phyloP scores from a whole-genome alignment of 2,329 filamentous ascomycete species.

The Coniochaeta prunicola region DNA sequence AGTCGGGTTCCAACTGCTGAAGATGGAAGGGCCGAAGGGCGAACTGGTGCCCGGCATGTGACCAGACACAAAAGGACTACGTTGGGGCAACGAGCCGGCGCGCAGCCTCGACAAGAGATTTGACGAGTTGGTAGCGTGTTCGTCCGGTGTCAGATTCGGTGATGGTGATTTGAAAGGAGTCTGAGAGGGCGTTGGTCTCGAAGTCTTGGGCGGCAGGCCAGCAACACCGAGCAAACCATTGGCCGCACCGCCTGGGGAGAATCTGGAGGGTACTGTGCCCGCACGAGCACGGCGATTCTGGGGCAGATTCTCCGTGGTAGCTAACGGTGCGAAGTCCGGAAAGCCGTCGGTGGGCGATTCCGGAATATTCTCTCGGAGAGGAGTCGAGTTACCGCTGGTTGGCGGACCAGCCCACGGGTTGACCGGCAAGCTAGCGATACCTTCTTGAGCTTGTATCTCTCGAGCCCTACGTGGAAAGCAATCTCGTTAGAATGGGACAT shows the following conservation, averaged over 20 bases:
- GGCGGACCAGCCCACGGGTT: slow-evolving; percentile 91
- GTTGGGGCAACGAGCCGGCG: slow-evolving; percentile 90
- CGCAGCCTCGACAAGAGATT: slow-evolving; percentile 77
- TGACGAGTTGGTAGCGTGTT: slow-evolving; percentile 50
- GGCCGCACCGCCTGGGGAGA: slow-evolving; percentile 67
- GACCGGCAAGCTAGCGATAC: slow-evolving; percentile 59
- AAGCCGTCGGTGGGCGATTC: slow-evolving; percentile 96
- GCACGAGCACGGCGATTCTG: slow-evolving; percentile 76
- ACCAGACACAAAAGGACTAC: slow-evolving; percentile 52
- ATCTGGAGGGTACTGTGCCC: slow-evolving; percentile 91
- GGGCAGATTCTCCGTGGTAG: slow-evolving; percentile 58
- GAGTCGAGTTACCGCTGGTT: slow-evolving; percentile 92
- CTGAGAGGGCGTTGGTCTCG: slow-evolving; percentile 77
- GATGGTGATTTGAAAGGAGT: slow-evolving; percentile 74
- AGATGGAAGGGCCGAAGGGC: slow-evolving; percentile 85
- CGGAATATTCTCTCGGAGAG: slow-evolving; percentile 92
- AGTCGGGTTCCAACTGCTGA: slow-evolving; percentile 75
- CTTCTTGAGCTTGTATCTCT: slow-evolving; percentile 96
- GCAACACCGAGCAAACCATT: slow-evolving; percentile 52
- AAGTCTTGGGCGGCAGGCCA: slow-evolving; percentile 63
- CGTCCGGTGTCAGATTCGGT: slow-evolving; percentile 42
- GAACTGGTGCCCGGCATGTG: slow-evolving; percentile 47
- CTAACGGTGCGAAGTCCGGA: slow-evolving; percentile 74
- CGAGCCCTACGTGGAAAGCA: slow-evolving; percentile 56
- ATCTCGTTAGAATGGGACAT: not conserved